Evolutionary conservation across 495 filamentous ascomycete species (phyloP), one percentile per base, ranked within the genome.

Genomic region (Pyrenula aspistea): DNA sequence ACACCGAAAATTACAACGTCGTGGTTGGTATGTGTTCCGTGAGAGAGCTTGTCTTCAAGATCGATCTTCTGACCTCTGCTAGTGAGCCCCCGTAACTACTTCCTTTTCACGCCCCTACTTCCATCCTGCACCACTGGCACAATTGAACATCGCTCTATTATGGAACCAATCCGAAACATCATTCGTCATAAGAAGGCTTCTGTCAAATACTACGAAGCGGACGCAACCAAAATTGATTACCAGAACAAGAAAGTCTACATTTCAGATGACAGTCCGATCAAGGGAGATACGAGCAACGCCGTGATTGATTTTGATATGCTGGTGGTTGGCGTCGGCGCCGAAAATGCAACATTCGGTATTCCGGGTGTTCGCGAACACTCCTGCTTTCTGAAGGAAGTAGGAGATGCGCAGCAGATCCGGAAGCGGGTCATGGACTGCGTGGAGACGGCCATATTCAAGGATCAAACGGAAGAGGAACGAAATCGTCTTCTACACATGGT

Each of bases 381-480:
- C 59, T 95, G 90, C 79, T 99, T 99, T 81, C 74, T 99, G 65
- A 97, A 97, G 80, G 93, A 99, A 73, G 94, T 99, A 60, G 81
- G 77, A 57, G 93, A 99, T 69, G 92, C 93, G 31, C 92, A 97
- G 70, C 79, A 83, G 61, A 97, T 99, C 65, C 89, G 93, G 64
- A 96, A 89, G 76, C 88, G 88, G 70, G 94, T 99, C 76, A 97
- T 99, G 93, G 94, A 99, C 77, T 97, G 94, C 67, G 88, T 95
- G 59, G 93, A 99, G 75, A 96, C 91, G 12, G 92, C 93, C 49
- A 90, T 87, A 67, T 97, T 99, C 85, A 97, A 96, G 82, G 91
- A 91, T 63, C 94, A 97, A 74, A 77, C 80, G n/a, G 76, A 77
- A 8, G 88, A 95, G 60, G 93, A 99, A 73, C 75, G 91, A 63